A percentile compares a stretch with the other conserved stretches of the same genome.
These are phyloP conservation scores for Ascochyta fabae DNA, from an alignment of 2,329 filamentous ascomycete genomes.

Conservation along the genomic window DNA sequence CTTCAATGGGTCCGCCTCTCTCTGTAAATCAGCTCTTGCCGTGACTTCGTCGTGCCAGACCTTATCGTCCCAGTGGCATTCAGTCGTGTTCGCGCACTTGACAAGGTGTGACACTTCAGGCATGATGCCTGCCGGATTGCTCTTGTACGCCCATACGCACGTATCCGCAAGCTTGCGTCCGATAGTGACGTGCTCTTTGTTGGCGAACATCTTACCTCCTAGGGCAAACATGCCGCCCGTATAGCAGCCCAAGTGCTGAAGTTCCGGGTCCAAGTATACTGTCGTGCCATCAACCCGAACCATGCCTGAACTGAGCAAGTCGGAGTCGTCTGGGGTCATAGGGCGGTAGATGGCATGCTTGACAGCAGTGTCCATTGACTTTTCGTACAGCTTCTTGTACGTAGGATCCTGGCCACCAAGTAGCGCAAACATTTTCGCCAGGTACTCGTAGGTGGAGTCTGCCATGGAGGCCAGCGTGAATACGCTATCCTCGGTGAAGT, in stretches of 20 bases:
- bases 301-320: constrained; percentile 56
- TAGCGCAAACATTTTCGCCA: constrained; percentile 54
- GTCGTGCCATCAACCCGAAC: constrained; percentile 45
- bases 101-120: constrained; percentile 63
- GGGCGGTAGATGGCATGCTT: constrained; percentile 58
- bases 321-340: constrained; percentile 54
- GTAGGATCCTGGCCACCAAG: constrained; percentile 50
- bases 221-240: constrained; percentile 68
- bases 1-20: constrained; percentile 40
- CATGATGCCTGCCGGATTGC: constrained; percentile 65
- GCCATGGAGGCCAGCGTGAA: constrained; percentile 49
- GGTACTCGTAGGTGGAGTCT: constrained; percentile 48
- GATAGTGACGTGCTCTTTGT: constrained; percentile 61
- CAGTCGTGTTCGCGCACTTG: constrained; percentile 52
- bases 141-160: constrained; percentile 68
- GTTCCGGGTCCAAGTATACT: constrained; percentile 55
- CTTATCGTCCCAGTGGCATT: constrained; percentile 62
- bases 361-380: constrained; percentile 51
- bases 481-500: constrained; percentile 50
- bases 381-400: constrained; percentile 65
- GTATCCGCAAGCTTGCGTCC: constrained; percentile 65
- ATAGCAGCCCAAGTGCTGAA: constrained; percentile 66
- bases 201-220: constrained; percentile 63
- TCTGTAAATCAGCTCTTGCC: constrained; percentile 28
- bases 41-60: constrained; percentile 55